Base-by-base conservation (phyloP, 306 rosid genomes). In the Acacia confusa region DNA sequence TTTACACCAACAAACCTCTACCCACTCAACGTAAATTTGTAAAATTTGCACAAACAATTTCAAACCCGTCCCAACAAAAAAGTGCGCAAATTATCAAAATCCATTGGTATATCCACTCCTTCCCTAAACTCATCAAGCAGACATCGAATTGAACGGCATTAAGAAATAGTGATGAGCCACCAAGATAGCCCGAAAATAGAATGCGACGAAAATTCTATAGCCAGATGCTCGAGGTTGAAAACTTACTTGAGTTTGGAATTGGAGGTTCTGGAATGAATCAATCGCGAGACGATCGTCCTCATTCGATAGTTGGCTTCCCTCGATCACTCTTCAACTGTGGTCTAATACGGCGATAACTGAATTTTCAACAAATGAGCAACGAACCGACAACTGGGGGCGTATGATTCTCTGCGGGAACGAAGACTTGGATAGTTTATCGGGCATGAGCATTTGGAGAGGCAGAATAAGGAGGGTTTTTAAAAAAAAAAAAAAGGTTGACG, bases 251-350 rank as follows among this genome's bases (percentile, higher is more conserved):
- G 85, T 83, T 84, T 82, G 82, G 85, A 53, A 78, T 87, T 20
- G 38, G 86, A 80, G 67, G 88, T 70, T 85, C 83, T 83, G 47
- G 91, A 85, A 71, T 74, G 85, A 86, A 90, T 82, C 88, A 85
- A 75, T 50, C 88, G 90, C 82, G 89, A 87, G 15, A 87, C 67
- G 17, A 81, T 66, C 15, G 91, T 66, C 86, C 87, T 90, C 94
- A 90, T 90, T 79, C 80, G 63, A 74, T n/a, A 55, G 14, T 52
- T 73, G 6, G 27, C 17, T 73, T 50, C 17, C 19, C 30, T 19
- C 19, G 64, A 48, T 17, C 45, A 41, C 27, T 50, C 7, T n/a
- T 36, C 72, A 19, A 22, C 27, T n/a, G 4, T 69, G 53, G 12
- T 22, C n/a, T 22, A 0, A 1, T n/a, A 43, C 53, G 50, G 24